Evolutionary conservation across 2,329 filamentous ascomycete species (phyloP).

Genomic region (Colletotrichum cereale): DNA sequence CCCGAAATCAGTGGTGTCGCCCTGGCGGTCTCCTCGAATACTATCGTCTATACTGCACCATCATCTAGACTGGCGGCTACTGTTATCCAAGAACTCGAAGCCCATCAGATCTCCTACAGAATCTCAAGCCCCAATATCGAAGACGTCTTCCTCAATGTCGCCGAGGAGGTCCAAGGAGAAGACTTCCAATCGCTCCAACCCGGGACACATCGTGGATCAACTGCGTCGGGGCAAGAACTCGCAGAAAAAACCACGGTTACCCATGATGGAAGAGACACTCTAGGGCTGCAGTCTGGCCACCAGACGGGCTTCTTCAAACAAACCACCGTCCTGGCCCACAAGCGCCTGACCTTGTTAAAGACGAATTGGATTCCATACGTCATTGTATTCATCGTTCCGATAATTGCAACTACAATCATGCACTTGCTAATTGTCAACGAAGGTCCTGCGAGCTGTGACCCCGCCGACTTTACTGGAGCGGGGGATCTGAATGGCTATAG

Average conservation of each 20-base stretch:
- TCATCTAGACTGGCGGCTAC: conserved; percentile 77
- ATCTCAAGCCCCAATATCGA: conserved; percentile 92
- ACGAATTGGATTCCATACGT: conserved; percentile 83
- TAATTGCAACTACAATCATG: conserved; percentile 83
- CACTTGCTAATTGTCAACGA: conserved; percentile 78
- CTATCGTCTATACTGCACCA: conserved; percentile 79
- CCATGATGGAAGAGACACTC: conserved; percentile 5
- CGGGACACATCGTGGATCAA: conserved; percentile 1
- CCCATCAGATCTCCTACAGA: conserved; percentile 80
- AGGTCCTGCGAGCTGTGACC: conserved; percentile 63
- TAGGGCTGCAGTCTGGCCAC: conserved; percentile 75
- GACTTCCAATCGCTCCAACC: not conserved
- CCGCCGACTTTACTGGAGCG: conserved; percentile 59
- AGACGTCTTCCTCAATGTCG: conserved; percentile 89
- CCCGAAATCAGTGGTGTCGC: conserved; percentile 67
- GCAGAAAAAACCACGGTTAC: conserved; percentile 46
- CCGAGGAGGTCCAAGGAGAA: conserved; percentile 77
- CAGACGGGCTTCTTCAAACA: conserved; percentile 79
- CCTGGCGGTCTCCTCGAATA: conserved; percentile 74
- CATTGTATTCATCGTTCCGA: conserved; percentile 80
- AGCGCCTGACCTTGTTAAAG: conserved; percentile 81
- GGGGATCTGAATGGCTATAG: conserved; percentile 56
- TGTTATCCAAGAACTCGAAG: conserved; percentile 78
- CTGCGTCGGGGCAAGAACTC: conserved; percentile 6
- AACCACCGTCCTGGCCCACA: conserved; percentile 79